Evolutionary conservation across 768 basidiomycete species (phyloP).

Genomic region (Amanita inopinata): DNA sequence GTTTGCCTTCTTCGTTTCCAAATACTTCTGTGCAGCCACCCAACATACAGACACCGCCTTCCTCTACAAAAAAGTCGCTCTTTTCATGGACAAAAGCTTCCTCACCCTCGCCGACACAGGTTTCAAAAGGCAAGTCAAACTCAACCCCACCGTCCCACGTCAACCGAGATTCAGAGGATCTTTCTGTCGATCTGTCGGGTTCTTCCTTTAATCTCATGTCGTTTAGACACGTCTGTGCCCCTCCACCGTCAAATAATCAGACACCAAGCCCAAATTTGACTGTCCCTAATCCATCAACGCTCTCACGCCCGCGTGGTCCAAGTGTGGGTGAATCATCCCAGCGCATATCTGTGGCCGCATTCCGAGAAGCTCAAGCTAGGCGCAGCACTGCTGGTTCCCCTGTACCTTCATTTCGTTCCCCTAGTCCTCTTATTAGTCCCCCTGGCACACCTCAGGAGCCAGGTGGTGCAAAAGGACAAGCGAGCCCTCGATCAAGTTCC

Average conservation of each 20-base stretch:
- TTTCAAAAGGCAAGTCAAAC: constrained; percentile 6
- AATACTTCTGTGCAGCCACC: constrained; percentile 11
- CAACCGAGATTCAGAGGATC: constrained; percentile 2
- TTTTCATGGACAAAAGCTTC: constrained; percentile 27
- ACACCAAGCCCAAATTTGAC: constrained; percentile 21
- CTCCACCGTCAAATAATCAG: constrained; percentile 14
- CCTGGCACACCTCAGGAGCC: constrained; percentile 12
- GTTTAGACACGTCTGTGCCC: constrained; percentile 53
- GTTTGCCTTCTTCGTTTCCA: constrained; percentile 24
- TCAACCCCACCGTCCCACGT: neutral
- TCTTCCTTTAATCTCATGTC: constrained; percentile 65
- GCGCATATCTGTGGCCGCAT: constrained; percentile 73
- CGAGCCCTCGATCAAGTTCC: constrained; percentile 13
- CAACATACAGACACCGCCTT: constrained; percentile 9
- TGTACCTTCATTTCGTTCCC: constrained; percentile 36
- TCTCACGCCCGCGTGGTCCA: constrained; percentile 47
- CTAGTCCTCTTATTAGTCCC: constrained; percentile 21
- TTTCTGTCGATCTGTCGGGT: constrained; percentile 10
- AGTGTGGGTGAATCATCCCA: constrained; percentile 58
- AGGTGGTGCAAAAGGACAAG: constrained; percentile 16
- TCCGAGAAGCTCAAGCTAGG: constrained; percentile 68
- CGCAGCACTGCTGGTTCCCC: constrained; percentile 56
- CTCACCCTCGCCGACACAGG: constrained; percentile 12
- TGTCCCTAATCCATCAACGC: constrained; percentile 40
- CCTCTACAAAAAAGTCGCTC: constrained; percentile 18